These are phyloP conservation scores for Atkinsonella texensis DNA, from an alignment of 2,329 filamentous ascomycete genomes.

Conservation along the genomic window DNA sequence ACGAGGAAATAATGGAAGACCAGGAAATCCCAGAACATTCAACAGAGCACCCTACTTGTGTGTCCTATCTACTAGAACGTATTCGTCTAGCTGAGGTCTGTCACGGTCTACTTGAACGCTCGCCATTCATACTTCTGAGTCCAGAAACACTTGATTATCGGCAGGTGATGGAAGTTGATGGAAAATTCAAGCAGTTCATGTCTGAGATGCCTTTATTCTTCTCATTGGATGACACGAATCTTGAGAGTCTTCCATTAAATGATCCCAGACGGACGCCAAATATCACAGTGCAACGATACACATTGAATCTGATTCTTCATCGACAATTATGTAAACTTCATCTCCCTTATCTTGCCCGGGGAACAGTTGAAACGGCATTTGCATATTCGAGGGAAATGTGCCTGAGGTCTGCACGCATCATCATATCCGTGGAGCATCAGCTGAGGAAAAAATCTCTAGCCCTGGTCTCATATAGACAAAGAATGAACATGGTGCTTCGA, in stretches of 20 bases:
- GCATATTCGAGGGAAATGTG: slow-evolving; percentile 20
- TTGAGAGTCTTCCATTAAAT: slow-evolving; percentile 12
- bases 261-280: slow-evolving; percentile 13
- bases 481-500: slow-evolving; percentile 19
- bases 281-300: slow-evolving; percentile 20
- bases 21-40: slow-evolving; percentile 18
- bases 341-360: slow-evolving; percentile 22
- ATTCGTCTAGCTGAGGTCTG: slow-evolving; percentile 25
- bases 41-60: slow-evolving; percentile 18
- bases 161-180: slow-evolving; percentile 21
- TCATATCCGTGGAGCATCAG: slow-evolving; percentile 18
- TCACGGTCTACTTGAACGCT: slow-evolving; percentile 22
- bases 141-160: slow-evolving; percentile 21
- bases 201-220: slow-evolving; percentile 19
- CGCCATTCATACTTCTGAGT: slow-evolving; percentile 13
- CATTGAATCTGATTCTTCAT: slow-evolving; percentile 20
- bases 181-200: slow-evolving; percentile 16
- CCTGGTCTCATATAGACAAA: slow-evolving; percentile 17
- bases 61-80: slow-evolving; percentile 27
- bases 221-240: slow-evolving; percentile 10
- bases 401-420: slow-evolving; percentile 18
- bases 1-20: slow-evolving; percentile 22
- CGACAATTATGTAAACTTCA: slow-evolving; percentile 24
- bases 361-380: slow-evolving; percentile 20
- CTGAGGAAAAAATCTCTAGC: slow-evolving; percentile 16